Evolutionary conservation across 192 early-diverging fungal genomes (phyloP), one percentile per base, ranked within the genome.

Genomic region (Umbelopsis vinacea): DNA sequence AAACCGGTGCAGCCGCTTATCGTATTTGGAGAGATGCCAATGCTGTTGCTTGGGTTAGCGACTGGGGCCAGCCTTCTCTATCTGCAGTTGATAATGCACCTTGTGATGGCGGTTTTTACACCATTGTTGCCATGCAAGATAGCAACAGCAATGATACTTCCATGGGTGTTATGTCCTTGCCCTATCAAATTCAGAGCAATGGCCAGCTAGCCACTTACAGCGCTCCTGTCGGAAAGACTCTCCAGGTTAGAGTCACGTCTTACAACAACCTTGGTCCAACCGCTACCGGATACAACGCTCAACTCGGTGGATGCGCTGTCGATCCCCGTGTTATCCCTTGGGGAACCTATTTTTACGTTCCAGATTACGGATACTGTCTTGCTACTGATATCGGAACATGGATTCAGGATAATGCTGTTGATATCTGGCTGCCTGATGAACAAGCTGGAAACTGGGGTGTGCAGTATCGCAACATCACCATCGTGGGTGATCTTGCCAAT

Each of bases 401-500:
- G 57, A 63, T 63, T 37, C 57, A 63, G n/a, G 57, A 63, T 17
- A 35, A 63, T 63, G 57, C 57, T 3, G 57, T 63, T 19, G 57
- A 63, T 37, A 37, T 63, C 14, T 63, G 57, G 57, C 29, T 63
- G 3, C 57, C 57, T 3, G 57, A 37, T 35, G 57, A 63, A 12
- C 57, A 63, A 37, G 57, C 57, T 37, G 57, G 57, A 5, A 63
- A 63, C 33, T 63, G 57, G 57, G 57, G 57, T 17, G 57, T 63
- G 4, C 57, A 63, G 14, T 63, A 63, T 19, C 57, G 57, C 33
- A 63, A 63, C 33, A 63, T 63, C 12, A 63, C 57, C 0, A 63
- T 63, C 26, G 57, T 63, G 0, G 57, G 57, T 14, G 57, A 63
- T 63, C 26, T 63, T 63, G 57, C 26, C 8, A 63, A 63, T 35